Evolutionary conservation across 2,329 filamentous ascomycete genomes (phyloP), one percentile per base, ranked within the genome.

Genomic region (Talaromyces atroroseus): DNA sequence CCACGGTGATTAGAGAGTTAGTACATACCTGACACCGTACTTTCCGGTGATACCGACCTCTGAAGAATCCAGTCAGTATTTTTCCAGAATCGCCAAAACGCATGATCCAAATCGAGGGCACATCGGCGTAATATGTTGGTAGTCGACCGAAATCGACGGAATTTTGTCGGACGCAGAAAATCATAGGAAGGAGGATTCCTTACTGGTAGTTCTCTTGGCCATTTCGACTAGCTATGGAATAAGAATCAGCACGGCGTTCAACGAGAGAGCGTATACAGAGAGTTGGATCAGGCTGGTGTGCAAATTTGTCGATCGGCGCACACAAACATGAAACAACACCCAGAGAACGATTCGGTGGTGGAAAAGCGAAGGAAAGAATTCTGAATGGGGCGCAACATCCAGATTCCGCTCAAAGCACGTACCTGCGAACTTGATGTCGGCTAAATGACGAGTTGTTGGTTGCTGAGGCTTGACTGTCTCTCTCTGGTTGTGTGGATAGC

Each of bases 41-140:
- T 96, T 95, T 82, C 92, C 90, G 83, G 92, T 96, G 79, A 96
- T 92, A 79, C 90, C 90, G 86, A 95, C 91, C 89, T 96, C 78
- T 80, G 67, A 56, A 61, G 55, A 58, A 56, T 68, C 74, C 68
- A 61, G 62, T 64, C 62, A 62, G 60, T 51, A 64, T 14, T 32
- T 14, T 34, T 40, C 11, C 18, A 34, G 42, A 26, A 14, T 26
- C 18, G 16, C 5, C 4, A 20, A 20, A 34, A 32, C 24, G 7
- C 18, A 46, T 29, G 12, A 21, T 44, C 32, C 14, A n/a, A 44
- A 40, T 21, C 16, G 18, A 38, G 40, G 18, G 23, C n/a, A 49
- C 48, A 21, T 29, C 32, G 24, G 46, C 44, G 26, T n/a, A 32
- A 24, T 8, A 44, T n/a, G 34, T 44, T 49, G 10, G 20, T 38